Conservation (phyloP, 768 basidiomycete genomes). For the Leccinellum albellum region DNA sequence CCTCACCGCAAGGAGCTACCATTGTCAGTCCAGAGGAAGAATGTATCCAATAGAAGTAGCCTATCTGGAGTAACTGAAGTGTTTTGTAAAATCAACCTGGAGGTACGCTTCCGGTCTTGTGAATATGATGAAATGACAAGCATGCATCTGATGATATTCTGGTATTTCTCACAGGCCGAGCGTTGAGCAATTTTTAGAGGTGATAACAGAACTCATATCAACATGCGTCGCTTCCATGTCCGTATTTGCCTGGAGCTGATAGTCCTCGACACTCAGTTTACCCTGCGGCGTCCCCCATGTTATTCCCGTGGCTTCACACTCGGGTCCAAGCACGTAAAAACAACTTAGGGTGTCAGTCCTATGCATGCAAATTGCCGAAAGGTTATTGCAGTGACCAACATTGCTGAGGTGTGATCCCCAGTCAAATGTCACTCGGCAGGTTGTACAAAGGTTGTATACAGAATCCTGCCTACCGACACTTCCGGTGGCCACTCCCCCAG, state of each 20-base stretch:
- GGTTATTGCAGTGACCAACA: conserved; percentile 91
- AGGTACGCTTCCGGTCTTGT: conserved; percentile 45
- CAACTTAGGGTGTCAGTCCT: conserved; percentile 78
- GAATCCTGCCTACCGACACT: conserved; percentile 56
- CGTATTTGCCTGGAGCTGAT: not conserved
- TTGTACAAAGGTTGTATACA: conserved; percentile 71
- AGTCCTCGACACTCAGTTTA: conserved; percentile 33
- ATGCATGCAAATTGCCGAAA: conserved; percentile 77
- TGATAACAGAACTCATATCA: conserved; percentile 72
- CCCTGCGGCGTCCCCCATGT: conserved; percentile 55
- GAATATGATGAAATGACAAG: conserved; percentile 38
- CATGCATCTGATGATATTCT: conserved; percentile 85
- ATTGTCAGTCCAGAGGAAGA: conserved; percentile 87
- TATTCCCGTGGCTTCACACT: conserved; percentile 74
- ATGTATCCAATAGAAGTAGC: conserved; percentile 95
- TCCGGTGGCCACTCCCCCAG: conserved; percentile 72
- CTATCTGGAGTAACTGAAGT: conserved; percentile 76
- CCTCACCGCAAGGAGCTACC: conserved; percentile 63
- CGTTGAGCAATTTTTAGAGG: conserved; percentile 84
- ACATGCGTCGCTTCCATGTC: conserved; percentile 41
- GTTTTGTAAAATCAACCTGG: conserved; percentile 75
- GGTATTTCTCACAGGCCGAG: conserved; percentile 91
- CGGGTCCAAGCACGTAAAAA: conserved; percentile 83
- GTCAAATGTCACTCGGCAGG: too few species aligned
- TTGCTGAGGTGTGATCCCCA: conserved; percentile 68